Evolutionary conservation across 2,329 filamentous ascomycete species (phyloP), one percentile per base, ranked within the genome.

Genomic region (Monosporascus sp.): DNA sequence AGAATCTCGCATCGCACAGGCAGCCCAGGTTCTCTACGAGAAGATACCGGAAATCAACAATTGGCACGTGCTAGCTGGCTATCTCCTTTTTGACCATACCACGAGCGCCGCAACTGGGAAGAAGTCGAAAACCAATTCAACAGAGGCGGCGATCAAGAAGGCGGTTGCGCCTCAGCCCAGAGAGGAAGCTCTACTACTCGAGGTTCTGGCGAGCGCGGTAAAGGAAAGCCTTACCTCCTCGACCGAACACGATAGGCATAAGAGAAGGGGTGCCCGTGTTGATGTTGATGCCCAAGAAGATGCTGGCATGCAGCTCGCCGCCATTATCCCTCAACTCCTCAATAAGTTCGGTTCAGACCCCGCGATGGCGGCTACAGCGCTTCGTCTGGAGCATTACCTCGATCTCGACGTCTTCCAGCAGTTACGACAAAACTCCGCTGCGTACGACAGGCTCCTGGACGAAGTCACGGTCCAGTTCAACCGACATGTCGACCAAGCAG

Each of bases 381-480:
- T 99, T 24, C 85, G 91, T 34, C 76, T 99, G 44, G 90, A 95
- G 67, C 90, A 93, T 65, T 84, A 90, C 40, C 83, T 99, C 22
- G 90, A 96, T 60, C 80, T 97, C 1, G 88, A 93, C 41, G 83
- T 92, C 22, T 95, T 97, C 66, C 87, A 92, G 66, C 90, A 96
- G 64, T 76, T 97, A 38, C 87, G 92, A 50, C 91, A 96, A 67
- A 91, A 95, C 60, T 84, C 90, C 1, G 86, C 87, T 2, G 87
- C 85, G 2, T 96, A 95, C 66, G 83, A 86, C 7, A 84, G 87
- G 22, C 75, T 97, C 31, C 77, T 99, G 1, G 91, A 96, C 61
- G 92, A 97, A 64, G 91, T 97, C 62, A 91, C 90, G 69, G 91
- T 90, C 54, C 94, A 99, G 64, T 97, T 99, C 73, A 85, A 88